A percentile compares a stretch with the other conserved stretches of the same genome.
Evolutionary conservation across 768 basidiomycete genomes (phyloP).

Genomic region (Mycena indigotica): DNA sequence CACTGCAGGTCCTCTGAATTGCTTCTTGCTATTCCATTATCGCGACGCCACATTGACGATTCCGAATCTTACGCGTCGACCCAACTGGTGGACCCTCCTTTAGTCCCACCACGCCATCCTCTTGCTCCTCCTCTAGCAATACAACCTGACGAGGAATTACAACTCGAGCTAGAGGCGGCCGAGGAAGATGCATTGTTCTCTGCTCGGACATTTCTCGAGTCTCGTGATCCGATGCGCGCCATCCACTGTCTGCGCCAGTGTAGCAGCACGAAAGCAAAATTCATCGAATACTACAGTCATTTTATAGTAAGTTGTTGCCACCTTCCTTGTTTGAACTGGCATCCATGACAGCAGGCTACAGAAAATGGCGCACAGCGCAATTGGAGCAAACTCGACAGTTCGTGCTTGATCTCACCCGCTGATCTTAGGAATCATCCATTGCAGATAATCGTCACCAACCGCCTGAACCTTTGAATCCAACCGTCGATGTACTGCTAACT

Average conservation of each 20-base stretch:
- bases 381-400: constrained; percentile 83
- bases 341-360: constrained; percentile 55
- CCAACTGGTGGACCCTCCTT: constrained; percentile 58
- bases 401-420: constrained; percentile 28
- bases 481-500: constrained; percentile 59
- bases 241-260: constrained; percentile 65
- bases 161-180: constrained; percentile 47
- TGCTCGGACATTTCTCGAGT: constrained; percentile 73
- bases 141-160: constrained; percentile 31
- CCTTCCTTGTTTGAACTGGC: constrained; percentile 8
- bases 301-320: constrained; percentile 69
- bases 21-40: constrained; percentile 57
- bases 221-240: constrained; percentile 78
- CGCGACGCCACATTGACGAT: constrained; percentile 40
- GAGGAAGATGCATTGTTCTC: constrained; percentile 76
- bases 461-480: constrained; percentile 62
- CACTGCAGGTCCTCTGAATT: constrained; percentile 73
- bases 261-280: constrained; percentile 70
- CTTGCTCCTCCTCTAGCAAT: constrained; percentile 38
- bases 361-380: constrained; percentile 82
- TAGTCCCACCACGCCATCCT: constrained; percentile 54
- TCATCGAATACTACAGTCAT: constrained; percentile 76
- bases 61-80: constrained; percentile 27
- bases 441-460: constrained; percentile 73
- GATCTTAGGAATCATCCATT: constrained; percentile 1